phyloP scores from a whole-genome alignment of 73 alveolate species.

The Paramecium pentaurelia region DNA sequence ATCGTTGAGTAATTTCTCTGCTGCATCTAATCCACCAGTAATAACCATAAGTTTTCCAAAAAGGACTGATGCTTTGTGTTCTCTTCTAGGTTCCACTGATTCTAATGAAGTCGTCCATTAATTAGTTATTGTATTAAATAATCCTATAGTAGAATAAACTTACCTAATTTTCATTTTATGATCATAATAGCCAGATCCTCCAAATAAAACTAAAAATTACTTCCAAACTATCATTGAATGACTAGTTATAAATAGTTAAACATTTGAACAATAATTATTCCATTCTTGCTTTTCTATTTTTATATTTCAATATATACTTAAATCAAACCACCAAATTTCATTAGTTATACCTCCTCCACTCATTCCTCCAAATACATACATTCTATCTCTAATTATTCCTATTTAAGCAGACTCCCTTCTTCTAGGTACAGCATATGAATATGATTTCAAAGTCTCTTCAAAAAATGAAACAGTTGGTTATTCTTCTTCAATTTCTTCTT shows the following conservation, averaged over 20 bases:
- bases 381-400: neutral
- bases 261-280: neutral
- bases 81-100: conserved; percentile 34
- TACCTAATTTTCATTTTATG: conserved; percentile 16
- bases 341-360: conserved; percentile 21
- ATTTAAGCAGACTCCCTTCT: conserved; percentile 35
- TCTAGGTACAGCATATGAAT: neutral
- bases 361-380: conserved; percentile 36
- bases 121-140: neutral
- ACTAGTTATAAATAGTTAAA: neutral
- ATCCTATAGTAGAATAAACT: conserved; percentile 5
- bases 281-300: neutral
- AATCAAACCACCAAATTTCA: conserved; percentile 35
- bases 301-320: neutral
- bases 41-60: neutral
- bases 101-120: neutral
- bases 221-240: conserved; percentile 11
- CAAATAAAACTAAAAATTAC: neutral
- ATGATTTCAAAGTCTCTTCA: neutral
- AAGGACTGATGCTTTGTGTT: conserved; percentile 17
- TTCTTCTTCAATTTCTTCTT: neutral
- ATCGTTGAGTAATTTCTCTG: neutral
- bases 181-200: conserved; percentile 25
- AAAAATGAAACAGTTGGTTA: neutral
- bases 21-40: conserved; percentile 40